Base-by-base conservation (phyloP, 2,329 filamentous ascomycete species). In the Diplodia sapinea region DNA sequence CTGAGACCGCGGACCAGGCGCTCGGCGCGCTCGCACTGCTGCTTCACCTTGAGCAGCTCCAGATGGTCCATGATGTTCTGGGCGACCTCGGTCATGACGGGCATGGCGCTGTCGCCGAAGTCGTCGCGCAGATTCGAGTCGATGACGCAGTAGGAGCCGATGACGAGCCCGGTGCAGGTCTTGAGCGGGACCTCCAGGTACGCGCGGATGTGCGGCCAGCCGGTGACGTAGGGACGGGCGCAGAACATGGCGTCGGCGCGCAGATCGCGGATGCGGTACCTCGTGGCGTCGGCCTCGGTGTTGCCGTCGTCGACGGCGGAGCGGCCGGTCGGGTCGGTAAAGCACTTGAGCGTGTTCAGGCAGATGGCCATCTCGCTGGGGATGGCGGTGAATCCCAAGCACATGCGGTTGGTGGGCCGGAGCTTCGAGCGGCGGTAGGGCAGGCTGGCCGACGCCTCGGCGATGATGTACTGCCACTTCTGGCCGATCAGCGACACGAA, bases 401-500 rank as follows among this genome's bases (percentile, higher is more conserved):
- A 38, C 17, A 56, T n/a, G 17, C 17, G 15, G 31, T 56, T 31
- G 8, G 15, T 12, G 57, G 73, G 71, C 1, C 73, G 68, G 49
- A 73, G 38, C 13, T 43, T 69, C 11, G 73, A 73, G 17, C 71
- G 76, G 38, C 74, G 70, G 1, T 76, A 65, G 0, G 74, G 77
- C 13, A 75, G 59, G 1, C 74, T 74, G 20, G 69, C 69, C 13
- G 76, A 78, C n/a, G 75, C 76, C 67, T 78, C 77, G 13, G 76
- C 76, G 4, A 79, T 71, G 47, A 78, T 74, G 67, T 74, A 77
- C 71, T 75, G 75, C 69, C 75, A 72, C 36, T 70, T 72, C 29
- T 76, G 70, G 68, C 79, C 78, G 72, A 79, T 78, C 70, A 79
- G 77, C 68, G 76, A 78, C 33, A 79, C 76, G 33, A 79, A 68